phyloP scores from a whole-genome alignment of 176 grass and related monocot genomes.

The Triticum urartu region DNA sequence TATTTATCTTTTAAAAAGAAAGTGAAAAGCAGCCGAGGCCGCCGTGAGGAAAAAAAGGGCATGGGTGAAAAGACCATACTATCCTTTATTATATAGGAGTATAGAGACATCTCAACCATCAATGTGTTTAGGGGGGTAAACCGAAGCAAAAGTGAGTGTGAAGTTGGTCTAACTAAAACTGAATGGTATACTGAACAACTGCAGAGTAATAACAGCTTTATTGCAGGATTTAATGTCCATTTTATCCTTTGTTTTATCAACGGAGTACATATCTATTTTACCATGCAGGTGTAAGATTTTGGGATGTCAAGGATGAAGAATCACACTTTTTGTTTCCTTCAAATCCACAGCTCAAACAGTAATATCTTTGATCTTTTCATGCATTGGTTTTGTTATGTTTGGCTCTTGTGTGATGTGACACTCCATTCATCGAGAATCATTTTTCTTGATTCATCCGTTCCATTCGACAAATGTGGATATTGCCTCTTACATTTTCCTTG shows the following conservation, averaged over 20 bases:
- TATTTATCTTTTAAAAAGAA: not conserved
- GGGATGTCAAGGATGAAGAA: conserved; percentile 96
- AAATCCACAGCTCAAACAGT: conserved; percentile 93
- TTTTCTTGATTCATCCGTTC: not conserved
- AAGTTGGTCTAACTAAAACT: not conserved
- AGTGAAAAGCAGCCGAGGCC: too few species aligned
- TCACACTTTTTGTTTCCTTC: conserved; percentile 85
- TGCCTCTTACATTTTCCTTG: conserved; percentile 15
- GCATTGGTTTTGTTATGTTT: not conserved
- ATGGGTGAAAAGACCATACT: too few species aligned
- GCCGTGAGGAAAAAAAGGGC: too few species aligned
- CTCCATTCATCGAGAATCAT: not conserved
- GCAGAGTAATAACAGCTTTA: not conserved
- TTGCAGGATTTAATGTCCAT: conserved; percentile 15
- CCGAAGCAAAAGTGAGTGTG: not conserved
- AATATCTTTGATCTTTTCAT: conserved; percentile 33
- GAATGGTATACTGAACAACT: not conserved
- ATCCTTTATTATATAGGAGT: too few species aligned
- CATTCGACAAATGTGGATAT: not conserved
- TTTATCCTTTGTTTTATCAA: not conserved
- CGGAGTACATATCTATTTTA: conserved; percentile 11
- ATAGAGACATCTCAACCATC: too few species aligned
- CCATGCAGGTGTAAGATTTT: conserved; percentile 83
- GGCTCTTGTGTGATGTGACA: not conserved
- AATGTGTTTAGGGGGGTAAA: too few species aligned